Evolutionary conservation across 805 yeast genomes (phyloP).

Genomic region (Zygosaccharomyces siamensis): DNA sequence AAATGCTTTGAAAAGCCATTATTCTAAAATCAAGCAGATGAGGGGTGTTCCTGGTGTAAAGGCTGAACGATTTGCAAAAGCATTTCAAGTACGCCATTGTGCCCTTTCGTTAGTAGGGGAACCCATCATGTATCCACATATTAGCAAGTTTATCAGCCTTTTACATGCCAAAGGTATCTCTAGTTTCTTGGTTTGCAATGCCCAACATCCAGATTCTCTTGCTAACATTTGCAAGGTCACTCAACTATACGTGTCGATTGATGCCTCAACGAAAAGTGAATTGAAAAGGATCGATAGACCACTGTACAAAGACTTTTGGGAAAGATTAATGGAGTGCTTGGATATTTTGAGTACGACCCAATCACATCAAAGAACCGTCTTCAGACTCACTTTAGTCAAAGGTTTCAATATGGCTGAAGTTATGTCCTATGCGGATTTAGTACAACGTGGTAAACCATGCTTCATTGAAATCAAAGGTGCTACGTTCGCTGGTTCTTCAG

Average conservation of each 20-base stretch:
- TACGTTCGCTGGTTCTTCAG: constrained; percentile 87
- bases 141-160: constrained; percentile 76
- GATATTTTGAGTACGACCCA: constrained; percentile 72
- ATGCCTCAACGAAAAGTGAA: constrained; percentile 82
- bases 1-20: constrained; percentile 86
- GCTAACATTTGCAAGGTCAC: constrained; percentile 69
- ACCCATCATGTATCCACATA: constrained; percentile 89
- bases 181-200: constrained; percentile 87
- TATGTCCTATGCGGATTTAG: constrained; percentile 80
- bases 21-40: constrained; percentile 88
- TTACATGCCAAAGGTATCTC: constrained; percentile 77
- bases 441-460: constrained; percentile 74
- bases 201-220: constrained; percentile 89
- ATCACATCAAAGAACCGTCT: constrained; percentile 82
- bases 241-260: constrained; percentile 87
- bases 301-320: constrained; percentile 88
- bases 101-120: constrained; percentile 92
- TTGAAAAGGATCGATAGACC: constrained; percentile 85
- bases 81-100: constrained; percentile 84
- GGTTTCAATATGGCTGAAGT: constrained; percentile 86
- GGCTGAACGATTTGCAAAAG: constrained; percentile 85
- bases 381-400: constrained; percentile 83
- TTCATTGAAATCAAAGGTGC: constrained; percentile 93
- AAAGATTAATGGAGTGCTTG: constrained; percentile 71
- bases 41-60: constrained; percentile 94